Evolutionary conservation across 2,329 filamentous ascomycete genomes (phyloP).

Genomic region (Colletotrichum higginsianum): DNA sequence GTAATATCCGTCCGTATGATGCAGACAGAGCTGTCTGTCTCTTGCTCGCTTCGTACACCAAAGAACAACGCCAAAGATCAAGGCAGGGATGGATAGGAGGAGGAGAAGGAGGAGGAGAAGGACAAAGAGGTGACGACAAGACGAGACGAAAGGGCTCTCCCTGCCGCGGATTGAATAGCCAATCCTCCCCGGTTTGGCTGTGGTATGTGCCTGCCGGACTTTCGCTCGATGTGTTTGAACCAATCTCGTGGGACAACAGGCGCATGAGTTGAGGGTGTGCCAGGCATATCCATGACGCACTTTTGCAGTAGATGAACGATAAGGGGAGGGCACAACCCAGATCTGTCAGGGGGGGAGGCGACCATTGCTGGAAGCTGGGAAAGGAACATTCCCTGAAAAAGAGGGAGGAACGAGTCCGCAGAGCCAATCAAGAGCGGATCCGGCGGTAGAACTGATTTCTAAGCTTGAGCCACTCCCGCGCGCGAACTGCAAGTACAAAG

Average conservation of each 20-base stretch:
- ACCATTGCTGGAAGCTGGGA: background rate
- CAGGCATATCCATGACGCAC: constrained; percentile 41
- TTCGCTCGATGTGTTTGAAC: constrained; percentile 18
- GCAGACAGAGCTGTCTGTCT: no score
- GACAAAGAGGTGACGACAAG: constrained; percentile 20
- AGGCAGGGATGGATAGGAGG: background rate
- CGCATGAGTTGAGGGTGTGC: constrained; percentile 29
- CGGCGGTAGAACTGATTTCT: constrained; percentile 12
- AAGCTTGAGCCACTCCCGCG: constrained; percentile 38
- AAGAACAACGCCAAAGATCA: constrained; percentile 6
- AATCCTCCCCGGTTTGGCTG: constrained; percentile 4
- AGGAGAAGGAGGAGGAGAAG: no score
- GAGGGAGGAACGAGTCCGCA: background rate
- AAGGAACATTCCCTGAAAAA: no score
- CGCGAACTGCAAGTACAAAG: background rate
- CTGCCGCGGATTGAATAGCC: constrained; percentile 6
- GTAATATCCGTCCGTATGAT: no score
- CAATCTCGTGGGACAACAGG: constrained; percentile 38
- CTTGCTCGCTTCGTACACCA: background rate
- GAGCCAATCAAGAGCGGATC: background rate
- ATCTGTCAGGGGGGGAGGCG: constrained; percentile 26
- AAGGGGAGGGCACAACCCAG: constrained; percentile 31
- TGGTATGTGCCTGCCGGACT: constrained; percentile 32
- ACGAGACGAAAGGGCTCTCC: constrained; percentile 20
- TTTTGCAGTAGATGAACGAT: constrained; percentile 30